phyloP scores from a whole-genome alignment of 179 eudicot genomes.

The Corrigiola litoralis region DNA sequence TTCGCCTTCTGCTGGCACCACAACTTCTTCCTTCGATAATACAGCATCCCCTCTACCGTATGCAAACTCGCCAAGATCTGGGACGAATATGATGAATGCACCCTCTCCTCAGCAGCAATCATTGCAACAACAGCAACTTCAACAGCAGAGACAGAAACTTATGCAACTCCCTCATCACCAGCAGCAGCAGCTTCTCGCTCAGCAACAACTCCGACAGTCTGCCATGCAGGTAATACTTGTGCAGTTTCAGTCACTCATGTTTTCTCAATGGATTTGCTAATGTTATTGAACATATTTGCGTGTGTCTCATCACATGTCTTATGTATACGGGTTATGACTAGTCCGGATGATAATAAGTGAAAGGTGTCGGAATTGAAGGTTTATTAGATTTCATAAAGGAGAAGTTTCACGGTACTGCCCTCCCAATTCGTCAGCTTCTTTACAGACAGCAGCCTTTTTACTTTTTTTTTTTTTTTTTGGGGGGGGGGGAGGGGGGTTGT shows the following conservation, averaged over 20 bases:
- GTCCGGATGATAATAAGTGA: no score
- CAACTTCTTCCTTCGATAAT: constrained; percentile 63
- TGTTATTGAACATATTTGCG: neutral
- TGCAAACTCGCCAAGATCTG: constrained; percentile 93
- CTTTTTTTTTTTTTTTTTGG: no score
- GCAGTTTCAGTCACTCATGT: neutral
- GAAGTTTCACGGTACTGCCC: no score
- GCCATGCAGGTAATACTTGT: constrained; percentile 51
- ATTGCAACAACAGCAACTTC: constrained; percentile 45
- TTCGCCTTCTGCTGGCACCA: constrained; percentile 70
- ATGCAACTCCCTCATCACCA: constrained; percentile 71
- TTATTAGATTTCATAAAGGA: no score
- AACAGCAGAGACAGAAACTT: constrained; percentile 70
- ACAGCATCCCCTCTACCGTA: constrained; percentile 79
- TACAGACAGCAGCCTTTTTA: no score
- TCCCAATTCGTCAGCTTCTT: no score
- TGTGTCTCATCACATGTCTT: no score
- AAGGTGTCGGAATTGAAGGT: no score
- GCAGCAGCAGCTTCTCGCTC: constrained; percentile 71
- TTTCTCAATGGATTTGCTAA: neutral
- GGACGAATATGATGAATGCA: constrained; percentile 74
- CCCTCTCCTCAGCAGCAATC: constrained; percentile 95
- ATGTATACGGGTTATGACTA: no score
- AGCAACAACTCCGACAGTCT: constrained; percentile 70
- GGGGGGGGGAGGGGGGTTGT: no score